These are phyloP conservation scores for Delitschia confertaspora DNA, from an alignment of 495 filamentous ascomycete species.

Conservation along the genomic window DNA sequence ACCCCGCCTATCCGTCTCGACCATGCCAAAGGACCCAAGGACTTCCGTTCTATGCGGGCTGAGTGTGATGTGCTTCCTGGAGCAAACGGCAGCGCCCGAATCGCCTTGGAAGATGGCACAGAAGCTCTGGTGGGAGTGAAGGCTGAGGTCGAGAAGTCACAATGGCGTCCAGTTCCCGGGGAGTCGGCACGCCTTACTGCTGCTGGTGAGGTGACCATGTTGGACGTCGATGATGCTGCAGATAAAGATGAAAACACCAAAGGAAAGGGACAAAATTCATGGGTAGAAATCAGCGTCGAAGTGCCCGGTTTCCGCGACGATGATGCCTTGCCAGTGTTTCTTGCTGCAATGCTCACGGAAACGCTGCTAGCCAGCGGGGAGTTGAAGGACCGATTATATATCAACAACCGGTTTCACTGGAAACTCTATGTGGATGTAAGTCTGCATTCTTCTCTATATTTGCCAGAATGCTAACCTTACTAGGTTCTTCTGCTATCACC, in stretches of 20 bases:
- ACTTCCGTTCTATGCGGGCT: slow-evolving; percentile 84
- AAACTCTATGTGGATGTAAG: slow-evolving; percentile 88
- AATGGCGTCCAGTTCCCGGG: slow-evolving; percentile 6
- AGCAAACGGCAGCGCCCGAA: slow-evolving; percentile 82
- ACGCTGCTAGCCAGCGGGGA: slow-evolving; percentile 66
- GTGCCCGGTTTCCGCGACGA: slow-evolving; percentile 84
- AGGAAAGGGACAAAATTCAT: slow-evolving; percentile 45
- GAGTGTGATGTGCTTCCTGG: slow-evolving; percentile 82
- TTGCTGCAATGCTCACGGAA: slow-evolving; percentile 81
- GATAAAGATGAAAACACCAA: slow-evolving; percentile 29
- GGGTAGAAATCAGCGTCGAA: slow-evolving; percentile 79
- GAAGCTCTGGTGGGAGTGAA: slow-evolving; percentile 95
- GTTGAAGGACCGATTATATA: slow-evolving; percentile 62
- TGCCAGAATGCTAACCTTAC: slow-evolving; percentile 1
- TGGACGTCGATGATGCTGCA: slow-evolving; percentile 29
- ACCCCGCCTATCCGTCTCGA: slow-evolving; percentile 86
- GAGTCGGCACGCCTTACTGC: slow-evolving; percentile 8
- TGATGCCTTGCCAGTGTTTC: slow-evolving; percentile 78
- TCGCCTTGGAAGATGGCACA: slow-evolving; percentile 90
- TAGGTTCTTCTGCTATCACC: slow-evolving; percentile 90
- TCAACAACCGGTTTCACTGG: slow-evolving; percentile 91
- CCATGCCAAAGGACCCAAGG: slow-evolving; percentile 54
- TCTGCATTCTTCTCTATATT: slow-evolving; percentile 13
- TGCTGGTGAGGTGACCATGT: slow-evolving; percentile 28
- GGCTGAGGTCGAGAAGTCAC: slow-evolving; percentile 74